Conservation (phyloP, 2,329 filamentous ascomycete genomes). For the Ceratocystis colombiana region DNA sequence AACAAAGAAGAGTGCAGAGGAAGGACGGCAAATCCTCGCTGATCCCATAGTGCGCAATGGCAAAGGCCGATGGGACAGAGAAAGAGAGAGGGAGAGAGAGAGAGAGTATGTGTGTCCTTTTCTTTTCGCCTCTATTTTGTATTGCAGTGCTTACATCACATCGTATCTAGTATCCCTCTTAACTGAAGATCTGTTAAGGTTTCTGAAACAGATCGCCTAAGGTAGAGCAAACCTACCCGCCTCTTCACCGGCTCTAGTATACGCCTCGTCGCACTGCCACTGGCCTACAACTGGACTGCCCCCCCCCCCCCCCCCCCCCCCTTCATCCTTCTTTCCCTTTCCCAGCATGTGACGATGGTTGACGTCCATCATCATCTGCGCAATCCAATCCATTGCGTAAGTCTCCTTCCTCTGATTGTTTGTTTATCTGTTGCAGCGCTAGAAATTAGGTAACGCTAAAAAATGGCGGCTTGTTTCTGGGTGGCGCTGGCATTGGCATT, state of each 20-base stretch:
- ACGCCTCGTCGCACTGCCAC: no score
- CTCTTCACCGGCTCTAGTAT: no score
- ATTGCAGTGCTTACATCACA: neutral
- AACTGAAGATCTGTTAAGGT: neutral
- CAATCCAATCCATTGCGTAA: neutral
- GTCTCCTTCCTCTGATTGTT: neutral
- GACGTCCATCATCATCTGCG: neutral
- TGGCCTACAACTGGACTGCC: no score
- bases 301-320: neutral
- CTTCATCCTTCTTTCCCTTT: neutral
- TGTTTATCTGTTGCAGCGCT: neutral
- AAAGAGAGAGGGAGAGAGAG: no score
- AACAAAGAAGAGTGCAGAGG: no score
- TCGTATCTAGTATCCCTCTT: neutral
- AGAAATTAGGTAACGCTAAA: neutral
- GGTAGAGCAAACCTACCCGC: no score
- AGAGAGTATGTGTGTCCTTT: no score
- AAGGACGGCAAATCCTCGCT: no score
- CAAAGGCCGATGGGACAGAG: no score
- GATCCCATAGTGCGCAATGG: no score
- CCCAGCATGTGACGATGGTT: neutral
- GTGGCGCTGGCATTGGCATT: neutral
- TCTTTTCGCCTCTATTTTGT: neutral
- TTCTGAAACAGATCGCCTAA: conserved; percentile 1
- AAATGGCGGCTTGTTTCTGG: conserved; percentile 1